Evolutionary conservation across 345 rosid genomes (phyloP), one percentile per base, ranked within the genome.

Genomic region (Euclidium syriacum): DNA sequence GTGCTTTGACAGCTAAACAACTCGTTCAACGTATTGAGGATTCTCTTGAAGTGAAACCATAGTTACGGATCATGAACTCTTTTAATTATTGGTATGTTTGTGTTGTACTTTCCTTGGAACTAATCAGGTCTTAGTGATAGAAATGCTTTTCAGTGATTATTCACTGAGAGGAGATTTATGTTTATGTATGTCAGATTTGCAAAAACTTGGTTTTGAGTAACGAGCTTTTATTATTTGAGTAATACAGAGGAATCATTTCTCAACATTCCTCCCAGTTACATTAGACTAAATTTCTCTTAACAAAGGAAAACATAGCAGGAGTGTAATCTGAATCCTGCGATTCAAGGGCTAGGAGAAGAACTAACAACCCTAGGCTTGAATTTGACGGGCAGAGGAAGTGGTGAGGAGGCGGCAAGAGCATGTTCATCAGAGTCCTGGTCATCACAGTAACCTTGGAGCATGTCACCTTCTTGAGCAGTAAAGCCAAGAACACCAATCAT

Each of bases 391-490:
- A 64, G 15, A 23, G 59, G 26, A 14, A 64, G 53, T 42, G 75
- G 54, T 64, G 75, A 64, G 23, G 68, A 58, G 32, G 58, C 55
- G 32, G 58, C 55, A 60, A 66, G 64, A 53, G 57, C 33, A 46
- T 30, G 47, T 25, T 41, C 8, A 3, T 41, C 39, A 25, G 44
- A 25, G 33, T 71, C 71, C 0, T 76, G 62, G 17, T 55, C 60
- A 40, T 81, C 78, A 40, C 98, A 88, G 59, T 88, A 86, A 17
- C 91, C 90, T 68, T 85, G 84, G 6, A 91, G 85, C 3, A 84
- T 65, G 32, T 85, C 74, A 11, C 79, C 77, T 63, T 91, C 98
- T 67, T 84, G 83, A 1, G 74, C 38, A 8, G 87, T 85, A 27
- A 85, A 88, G 4, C 95, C 91, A 1, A 88, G 79, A 0, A 83